Conservation (phyloP, 2,329 filamentous ascomycete genomes). For the Arthrobotrys entomopaga region DNA sequence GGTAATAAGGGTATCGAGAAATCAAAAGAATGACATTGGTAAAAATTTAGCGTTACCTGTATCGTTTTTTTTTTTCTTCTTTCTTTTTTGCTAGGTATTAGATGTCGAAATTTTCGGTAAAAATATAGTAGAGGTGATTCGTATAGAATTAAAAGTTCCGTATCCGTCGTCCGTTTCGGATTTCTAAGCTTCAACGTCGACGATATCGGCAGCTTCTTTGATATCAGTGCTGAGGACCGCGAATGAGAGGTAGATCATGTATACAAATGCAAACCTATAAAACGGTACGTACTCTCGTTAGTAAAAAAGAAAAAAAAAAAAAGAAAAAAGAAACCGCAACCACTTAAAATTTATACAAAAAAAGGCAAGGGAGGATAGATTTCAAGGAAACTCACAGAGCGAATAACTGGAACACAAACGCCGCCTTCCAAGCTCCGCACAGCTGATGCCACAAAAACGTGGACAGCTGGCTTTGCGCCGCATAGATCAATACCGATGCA, state of each 20-base stretch:
- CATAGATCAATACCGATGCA: constrained; percentile 34
- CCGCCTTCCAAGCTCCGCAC: constrained; percentile 51
- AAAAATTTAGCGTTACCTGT: not conserved
- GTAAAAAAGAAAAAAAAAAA: no score
- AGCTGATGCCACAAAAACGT: constrained; percentile 53
- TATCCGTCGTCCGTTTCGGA: not conserved
- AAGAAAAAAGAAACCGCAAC: not conserved
- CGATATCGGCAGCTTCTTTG: constrained; percentile 40
- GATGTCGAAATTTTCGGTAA: not conserved
- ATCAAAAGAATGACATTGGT: not conserved
- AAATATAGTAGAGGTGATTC: no score
- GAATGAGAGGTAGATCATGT: constrained; percentile 50
- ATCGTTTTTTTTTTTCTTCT: not conserved
- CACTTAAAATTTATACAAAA: no score
- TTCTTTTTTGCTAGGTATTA: not conserved
- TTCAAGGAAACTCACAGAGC: constrained; percentile 25
- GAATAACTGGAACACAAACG: constrained; percentile 51
- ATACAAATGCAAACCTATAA: constrained; percentile 38
- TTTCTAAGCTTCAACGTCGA: constrained; percentile 46
- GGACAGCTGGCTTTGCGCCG: constrained; percentile 49
- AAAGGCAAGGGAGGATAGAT: no score
- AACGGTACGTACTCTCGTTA: not conserved
- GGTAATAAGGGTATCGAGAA: not conserved
- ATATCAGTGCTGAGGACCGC: constrained; percentile 38
- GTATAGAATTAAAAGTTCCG: not conserved